These are phyloP conservation scores for Colletotrichum australisinense DNA, from an alignment of 2,329 filamentous ascomycete genomes.

Conservation along the genomic window DNA sequence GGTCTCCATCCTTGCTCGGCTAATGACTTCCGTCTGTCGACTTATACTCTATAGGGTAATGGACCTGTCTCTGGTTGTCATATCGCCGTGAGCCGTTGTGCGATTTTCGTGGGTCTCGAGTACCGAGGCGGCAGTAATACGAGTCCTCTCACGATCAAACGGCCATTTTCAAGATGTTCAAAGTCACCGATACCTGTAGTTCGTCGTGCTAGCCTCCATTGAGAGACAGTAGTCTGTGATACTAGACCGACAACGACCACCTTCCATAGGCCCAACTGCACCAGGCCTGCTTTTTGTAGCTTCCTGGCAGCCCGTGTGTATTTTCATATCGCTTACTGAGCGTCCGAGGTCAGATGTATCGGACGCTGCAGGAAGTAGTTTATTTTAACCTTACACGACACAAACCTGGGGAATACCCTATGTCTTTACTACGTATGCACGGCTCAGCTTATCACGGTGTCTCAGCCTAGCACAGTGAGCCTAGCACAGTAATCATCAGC, in stretches of 20 bases:
- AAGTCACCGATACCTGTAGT: neutral
- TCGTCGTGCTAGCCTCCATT: neutral
- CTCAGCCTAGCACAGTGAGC: neutral
- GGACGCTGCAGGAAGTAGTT: neutral
- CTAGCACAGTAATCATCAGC: neutral
- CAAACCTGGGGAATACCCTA: neutral
- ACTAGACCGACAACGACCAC: neutral
- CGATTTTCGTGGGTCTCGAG: conserved; percentile 11
- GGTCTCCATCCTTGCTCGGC: neutral
- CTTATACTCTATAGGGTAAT: neutral
- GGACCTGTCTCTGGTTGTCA: conserved; percentile 2
- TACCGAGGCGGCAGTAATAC: conserved; percentile 18
- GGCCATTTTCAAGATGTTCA: neutral
- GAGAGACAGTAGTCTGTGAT: neutral
- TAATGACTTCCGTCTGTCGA: neutral
- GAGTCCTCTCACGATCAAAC: neutral
- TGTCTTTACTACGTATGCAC: neutral
- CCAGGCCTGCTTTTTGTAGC: neutral
- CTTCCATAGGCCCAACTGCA: neutral
- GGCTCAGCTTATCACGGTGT: neutral
- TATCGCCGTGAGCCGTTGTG: neutral
- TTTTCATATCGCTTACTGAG: neutral
- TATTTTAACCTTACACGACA: neutral
- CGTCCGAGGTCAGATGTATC: conserved; percentile 6
- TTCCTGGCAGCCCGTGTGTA: neutral